Evolutionary conservation across 2,329 filamentous ascomycete genomes (phyloP).

Genomic region (Thelonectria blattea): DNA sequence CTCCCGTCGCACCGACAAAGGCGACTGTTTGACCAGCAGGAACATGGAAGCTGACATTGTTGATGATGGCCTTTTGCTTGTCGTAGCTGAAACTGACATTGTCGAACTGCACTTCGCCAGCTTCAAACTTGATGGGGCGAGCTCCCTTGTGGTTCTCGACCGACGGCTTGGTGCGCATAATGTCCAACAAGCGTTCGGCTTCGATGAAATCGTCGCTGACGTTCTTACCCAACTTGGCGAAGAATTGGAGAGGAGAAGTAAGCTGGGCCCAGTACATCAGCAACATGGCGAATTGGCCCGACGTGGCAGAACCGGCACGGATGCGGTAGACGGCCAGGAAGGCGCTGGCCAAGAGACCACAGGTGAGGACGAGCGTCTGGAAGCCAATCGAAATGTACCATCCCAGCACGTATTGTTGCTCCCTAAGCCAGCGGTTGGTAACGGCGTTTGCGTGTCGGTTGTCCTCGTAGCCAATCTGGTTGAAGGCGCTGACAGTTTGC

Average conservation of each 20-base stretch:
- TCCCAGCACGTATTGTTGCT: slow-evolving; percentile 47
- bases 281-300: slow-evolving; percentile 74
- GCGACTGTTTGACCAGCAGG: slow-evolving; percentile 61
- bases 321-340: slow-evolving; percentile 70
- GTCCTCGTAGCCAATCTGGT: slow-evolving; percentile 63
- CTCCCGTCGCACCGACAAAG: slow-evolving; percentile 66
- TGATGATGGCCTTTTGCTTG: slow-evolving; percentile 63
- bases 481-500: slow-evolving; percentile 66
- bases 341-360: slow-evolving; percentile 69
- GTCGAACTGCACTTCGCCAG: slow-evolving; percentile 61
- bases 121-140: slow-evolving; percentile 55
- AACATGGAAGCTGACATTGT: slow-evolving; percentile 58
- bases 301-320: slow-evolving; percentile 61
- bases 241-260: slow-evolving; percentile 73
- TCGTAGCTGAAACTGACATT: slow-evolving; percentile 65
- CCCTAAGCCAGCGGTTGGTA: slow-evolving; percentile 46
- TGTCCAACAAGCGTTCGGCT: slow-evolving; percentile 62
- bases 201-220: slow-evolving; percentile 64
- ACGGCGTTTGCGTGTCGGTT: slow-evolving; percentile 60
- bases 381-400: slow-evolving; percentile 61
- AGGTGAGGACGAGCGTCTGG: slow-evolving; percentile 69
- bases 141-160: slow-evolving; percentile 60
- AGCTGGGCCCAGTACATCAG: slow-evolving; percentile 78
- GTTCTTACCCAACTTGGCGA: slow-evolving; percentile 62
- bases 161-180: slow-evolving; percentile 64